Conservation (phyloP, 345 rosid genomes). For the Salix brachista region DNA sequence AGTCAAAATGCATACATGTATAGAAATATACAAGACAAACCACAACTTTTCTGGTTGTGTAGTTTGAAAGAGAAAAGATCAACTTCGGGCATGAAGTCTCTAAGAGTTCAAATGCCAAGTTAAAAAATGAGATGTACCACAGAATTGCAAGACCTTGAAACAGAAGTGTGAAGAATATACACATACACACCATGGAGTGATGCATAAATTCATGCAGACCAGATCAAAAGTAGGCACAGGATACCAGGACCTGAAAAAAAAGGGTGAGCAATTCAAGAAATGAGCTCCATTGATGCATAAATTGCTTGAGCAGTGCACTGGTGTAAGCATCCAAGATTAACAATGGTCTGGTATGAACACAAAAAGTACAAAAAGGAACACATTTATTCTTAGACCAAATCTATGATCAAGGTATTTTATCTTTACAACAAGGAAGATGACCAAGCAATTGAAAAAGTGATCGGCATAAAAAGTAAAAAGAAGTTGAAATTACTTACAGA, state of each 20-base stretch:
- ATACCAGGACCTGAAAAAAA: conserved; percentile 1
- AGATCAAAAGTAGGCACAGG: not conserved
- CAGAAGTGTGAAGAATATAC: not conserved
- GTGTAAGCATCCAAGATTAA: not conserved
- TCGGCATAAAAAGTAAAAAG: not conserved
- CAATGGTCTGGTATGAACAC: not conserved
- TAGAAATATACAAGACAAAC: not conserved
- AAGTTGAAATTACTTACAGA: conserved; percentile 25
- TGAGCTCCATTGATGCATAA: not conserved
- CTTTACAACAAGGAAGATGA: not conserved
- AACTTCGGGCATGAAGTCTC: not conserved
- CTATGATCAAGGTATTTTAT: not conserved
- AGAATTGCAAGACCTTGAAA: not conserved
- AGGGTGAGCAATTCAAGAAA: not conserved
- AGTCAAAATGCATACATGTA: not conserved
- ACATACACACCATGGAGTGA: not conserved
- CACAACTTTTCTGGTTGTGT: not conserved
- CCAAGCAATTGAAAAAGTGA: not conserved
- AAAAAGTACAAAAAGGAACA: not conserved
- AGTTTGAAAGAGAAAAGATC: not conserved
- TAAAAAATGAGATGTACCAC: not conserved
- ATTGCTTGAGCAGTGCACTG: not conserved
- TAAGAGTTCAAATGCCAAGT: conserved; percentile 2
- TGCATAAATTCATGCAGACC: not conserved
- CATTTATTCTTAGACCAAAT: not conserved